Base-by-base conservation (phyloP, 2,329 filamentous ascomycete genomes). In the Penicillium sp. region DNA sequence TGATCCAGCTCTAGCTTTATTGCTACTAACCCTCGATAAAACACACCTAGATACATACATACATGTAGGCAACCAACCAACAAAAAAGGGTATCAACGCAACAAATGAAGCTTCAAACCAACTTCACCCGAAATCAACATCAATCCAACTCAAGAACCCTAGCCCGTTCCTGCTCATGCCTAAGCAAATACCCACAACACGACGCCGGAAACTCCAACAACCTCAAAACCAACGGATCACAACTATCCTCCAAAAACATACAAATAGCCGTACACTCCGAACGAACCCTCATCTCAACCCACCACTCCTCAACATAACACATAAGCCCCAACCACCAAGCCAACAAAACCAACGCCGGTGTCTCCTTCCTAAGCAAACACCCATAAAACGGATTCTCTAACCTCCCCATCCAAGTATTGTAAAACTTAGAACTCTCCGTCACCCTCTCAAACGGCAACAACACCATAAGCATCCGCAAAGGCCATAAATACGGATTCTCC, bases 211-310 rank as follows among this genome's bases (percentile, higher is more conserved):
- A 74, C 52, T 70, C 68, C 39, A 76, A 48, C 52, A 74, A 50
- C 17, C 60, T 58, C 42, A 72, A 50, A 19, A 74, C 63, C 12
- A 63, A 59, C 19, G 67, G 63, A 55, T 73, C 70, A 19, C 60
- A 58, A 35, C 63, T 70, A 23, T 65, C 53, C 52, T 75, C 73
- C 6, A 77, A 51, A 51, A 66, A 71, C 70, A 73, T 75, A 53
- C 72, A 75, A 15, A 76, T 72, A 33, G 74, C 74, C 7, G 65
- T 62, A 55, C 73, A 75, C 59, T 76, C 74, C 2, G 72, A 71
- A 1, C 65, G 59, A 5, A 69, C 66, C 35, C 74, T 60, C 29
- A 63, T 63, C 39, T 70, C 63, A 39, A 71, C 61, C 73, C 72
- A 76, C 64, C 67, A 73, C 19, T 69, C 38, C 8, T 64, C 59